phyloP scores from a whole-genome alignment of 2,329 filamentous ascomycete genomes.

The Fusarium poae region DNA sequence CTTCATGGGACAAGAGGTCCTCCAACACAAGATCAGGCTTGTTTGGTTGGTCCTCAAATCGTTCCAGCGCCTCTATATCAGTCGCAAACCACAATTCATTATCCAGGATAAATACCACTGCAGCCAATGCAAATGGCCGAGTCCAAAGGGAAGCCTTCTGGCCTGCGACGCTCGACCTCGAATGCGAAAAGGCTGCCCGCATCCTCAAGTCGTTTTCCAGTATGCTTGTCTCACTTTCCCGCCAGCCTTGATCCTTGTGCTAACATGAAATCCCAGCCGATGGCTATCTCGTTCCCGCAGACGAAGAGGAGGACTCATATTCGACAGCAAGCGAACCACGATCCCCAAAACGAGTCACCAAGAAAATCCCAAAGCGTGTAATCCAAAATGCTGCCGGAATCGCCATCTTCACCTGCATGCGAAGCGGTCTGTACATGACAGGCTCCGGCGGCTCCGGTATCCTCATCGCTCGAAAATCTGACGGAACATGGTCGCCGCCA shows the following conservation, averaged over 20 bases:
- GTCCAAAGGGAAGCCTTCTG: conserved; percentile 77
- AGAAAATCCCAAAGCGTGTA: conserved; percentile 88
- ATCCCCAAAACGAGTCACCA: conserved; percentile 67
- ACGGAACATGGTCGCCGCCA: conserved; percentile 91
- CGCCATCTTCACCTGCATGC: conserved; percentile 95
- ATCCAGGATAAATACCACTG: conserved; percentile 53
- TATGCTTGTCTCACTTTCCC: conserved; percentile 53
- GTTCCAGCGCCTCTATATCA: conserved; percentile 58
- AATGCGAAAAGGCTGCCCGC: conserved; percentile 90
- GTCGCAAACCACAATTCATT: conserved; percentile 42
- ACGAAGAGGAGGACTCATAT: conserved; percentile 53
- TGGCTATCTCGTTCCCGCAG: conserved; percentile 65
- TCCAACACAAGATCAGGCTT: conserved; percentile 53
- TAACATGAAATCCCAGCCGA: conserved; percentile 58
- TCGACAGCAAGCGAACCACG: conserved; percentile 57
- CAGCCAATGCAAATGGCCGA: conserved; percentile 51
- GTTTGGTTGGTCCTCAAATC: conserved; percentile 61
- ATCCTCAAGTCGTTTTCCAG: conserved; percentile 93
- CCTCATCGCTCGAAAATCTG: conserved; percentile 83
- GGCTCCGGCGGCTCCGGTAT: conserved; percentile 92
- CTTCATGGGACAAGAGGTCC: conserved; percentile 61
- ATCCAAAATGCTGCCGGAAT: conserved; percentile 91
- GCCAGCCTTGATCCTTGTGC: conserved; percentile 34
- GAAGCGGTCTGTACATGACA: conserved; percentile 90
- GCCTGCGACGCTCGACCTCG: conserved; percentile 86